These are phyloP conservation scores for Penicillium roqueforti DNA, from an alignment of 495 filamentous ascomycete species.

Conservation along the genomic window DNA sequence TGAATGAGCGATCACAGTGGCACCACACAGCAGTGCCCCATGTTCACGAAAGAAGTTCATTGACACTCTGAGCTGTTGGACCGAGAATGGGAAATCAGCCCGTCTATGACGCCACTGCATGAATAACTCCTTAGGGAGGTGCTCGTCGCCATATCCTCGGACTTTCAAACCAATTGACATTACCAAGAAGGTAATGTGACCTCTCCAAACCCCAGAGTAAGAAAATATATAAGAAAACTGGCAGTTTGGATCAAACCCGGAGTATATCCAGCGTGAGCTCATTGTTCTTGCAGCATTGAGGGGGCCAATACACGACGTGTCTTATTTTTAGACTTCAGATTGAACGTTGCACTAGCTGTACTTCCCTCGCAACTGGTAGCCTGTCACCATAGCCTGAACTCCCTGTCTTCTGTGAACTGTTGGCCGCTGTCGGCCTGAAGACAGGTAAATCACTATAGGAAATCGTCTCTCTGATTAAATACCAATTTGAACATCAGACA, in stretches of 20 bases:
- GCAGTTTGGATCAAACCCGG: not conserved
- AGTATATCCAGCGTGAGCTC: not conserved
- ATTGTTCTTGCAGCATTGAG: not conserved
- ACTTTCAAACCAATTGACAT: not conserved
- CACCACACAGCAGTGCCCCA: constrained; percentile 5
- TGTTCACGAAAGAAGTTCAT: not conserved
- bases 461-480: not conserved
- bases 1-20: not conserved
- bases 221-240: not conserved
- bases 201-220: not conserved
- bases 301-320: not conserved
- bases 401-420: not conserved
- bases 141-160: not conserved
- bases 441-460: not conserved
- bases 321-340: constrained; percentile 10
- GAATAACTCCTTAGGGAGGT: not conserved
- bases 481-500: not conserved
- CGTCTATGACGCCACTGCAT: not conserved
- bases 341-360: not conserved
- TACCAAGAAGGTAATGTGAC: not conserved
- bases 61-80: not conserved
- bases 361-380: not conserved
- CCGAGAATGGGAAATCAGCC: not conserved
- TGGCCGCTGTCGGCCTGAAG: not conserved
- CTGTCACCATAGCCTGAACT: not conserved